Evolutionary conservation across 1,139 yeast genomes (phyloP), one percentile per base, ranked within the genome.

Genomic region (Kodamaea derodonti): DNA sequence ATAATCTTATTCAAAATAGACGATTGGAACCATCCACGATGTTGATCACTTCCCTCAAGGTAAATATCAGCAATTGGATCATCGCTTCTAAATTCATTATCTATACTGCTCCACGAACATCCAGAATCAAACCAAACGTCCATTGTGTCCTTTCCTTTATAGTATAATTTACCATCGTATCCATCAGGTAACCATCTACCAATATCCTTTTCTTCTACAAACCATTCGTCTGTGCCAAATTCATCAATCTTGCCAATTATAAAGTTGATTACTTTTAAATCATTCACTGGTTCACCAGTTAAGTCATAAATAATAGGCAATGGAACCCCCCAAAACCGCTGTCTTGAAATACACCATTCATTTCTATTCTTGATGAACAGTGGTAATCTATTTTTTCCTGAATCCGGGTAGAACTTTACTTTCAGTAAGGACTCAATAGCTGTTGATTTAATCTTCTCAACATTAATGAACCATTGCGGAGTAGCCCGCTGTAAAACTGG

Each of bases 111-210:
- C 98, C 98, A 92, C 24, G 95, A 82, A 1, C 95, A 79, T 0
- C 99, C 99, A 27, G 95, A 85, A 56, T 92, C 99, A 63, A 92
- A 90, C 99, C 99, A 92, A 8, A 92, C 98, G 59, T 92, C 99
- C 90, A 92, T 84, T 0, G 98, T 92, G 48, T 94, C 98, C 33
- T 68, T 74, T 1, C 96, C 92, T 48, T 86, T 83, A 20, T 53
- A 46, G 43, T 69, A 82, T 2, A 60, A 46, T 3, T 54, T 40
- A 0, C 80, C 79, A 11, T 66, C 52, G 25, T 58, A 42, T 2
- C 47, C 33, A 6, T 49, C 51, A 0, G 97, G 96, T 14, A 92
- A 58, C 97, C 97, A 92, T 38, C 79, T 70, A 12, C 66, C 51
- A 39, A 82, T 67, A 37, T 75, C 71, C 1, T 61, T 66, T 23